Base-by-base conservation (phyloP, 2,329 filamentous ascomycete species). In the Ophiostoma sp. region DNA sequence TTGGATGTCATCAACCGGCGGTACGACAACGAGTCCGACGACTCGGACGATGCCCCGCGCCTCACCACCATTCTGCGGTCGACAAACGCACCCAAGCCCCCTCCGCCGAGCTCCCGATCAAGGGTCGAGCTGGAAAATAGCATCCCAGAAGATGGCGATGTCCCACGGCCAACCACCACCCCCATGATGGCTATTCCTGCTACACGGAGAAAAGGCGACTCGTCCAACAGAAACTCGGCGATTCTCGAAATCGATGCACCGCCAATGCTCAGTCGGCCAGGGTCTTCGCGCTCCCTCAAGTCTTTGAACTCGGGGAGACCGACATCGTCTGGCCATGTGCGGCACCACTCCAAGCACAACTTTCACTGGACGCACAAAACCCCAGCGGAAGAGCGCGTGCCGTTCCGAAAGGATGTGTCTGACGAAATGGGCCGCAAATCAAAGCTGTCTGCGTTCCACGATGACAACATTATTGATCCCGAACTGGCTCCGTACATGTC, bases 401-500 rank as follows among this genome's bases (percentile, higher is more conserved):
- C 95, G 0, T 98, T 98, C 74, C 92, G 93, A 69, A 90, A 90
- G 71, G 84, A 88, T 13, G 82, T 84, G 23, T 88, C 83, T 11
- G 87, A 96, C 68, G 90, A 93, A 71, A 81, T 84, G 67, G 81
- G 84, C 4, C 87, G 85, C 73, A 90, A 89, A 73, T 82, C 87
- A 8, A 87, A 88, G 60, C 85, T 97, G 48, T 90, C 94, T 20
- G 93, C 93, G n/a, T 98, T 99, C 75, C 95, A 99, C 78, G 93
- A 95, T 76, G 95, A 99, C 81, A 98, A 95, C 77, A 97, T 99
- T 75, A 98, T 99, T 75, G 95, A 99, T 77, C 95, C 95, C 1
- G 95, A 99, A 76, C 83, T 99, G 69, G 94, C 94, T 5, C 91
- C 93, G 44, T 99, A 96, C 79, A 91, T 99, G 84, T 99, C 95